Evolutionary conservation across 2,329 filamentous ascomycete species (phyloP), one percentile per base, ranked within the genome.

Genomic region (Penicillium paneum): DNA sequence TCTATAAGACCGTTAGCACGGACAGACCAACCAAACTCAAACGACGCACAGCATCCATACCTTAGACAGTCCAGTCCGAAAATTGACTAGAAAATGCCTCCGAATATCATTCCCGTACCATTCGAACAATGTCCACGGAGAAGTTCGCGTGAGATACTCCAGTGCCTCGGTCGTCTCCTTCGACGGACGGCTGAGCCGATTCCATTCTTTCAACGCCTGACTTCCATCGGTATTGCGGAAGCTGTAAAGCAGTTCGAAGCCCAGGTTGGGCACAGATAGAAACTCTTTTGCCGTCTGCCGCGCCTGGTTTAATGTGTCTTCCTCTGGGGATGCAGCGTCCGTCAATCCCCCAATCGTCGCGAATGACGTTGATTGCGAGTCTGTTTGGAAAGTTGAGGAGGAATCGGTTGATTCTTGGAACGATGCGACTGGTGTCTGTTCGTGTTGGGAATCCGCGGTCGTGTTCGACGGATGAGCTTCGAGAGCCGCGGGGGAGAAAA

Each of bases 101-200:
- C 72, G 65, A 12, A 74, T 70, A 58, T 78, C 74, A 56, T 71
- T 67, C n/a, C 68, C 68, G 62, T 78, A 78, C 76, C 76, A 78
- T 36, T 69, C 64, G 36, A 74, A 55, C 28, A 78, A 55, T 53
- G 70, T 68, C 52, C 67, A 62, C 38, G 66, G 62, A 29, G 62
- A 60, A 12, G 48, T 52, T 5, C 57, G 49, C 3, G 62, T 52
- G 15, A 78, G 47, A 60, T 72, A 73, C 6, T 50, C 56, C 19
- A 78, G 53, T 6, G 73, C 69, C 43, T 71, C 69, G 8, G 57
- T 57, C 12, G 66, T 65, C 29, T 70, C 67, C 39, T 65, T 65
- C 0, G 67, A 63, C 3, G 69, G 69, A 39, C 58, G 64, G 32
- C 55, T 61, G 38, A 64, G 42, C 17, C 68, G 61, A 42, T 67